phyloP scores from a whole-genome alignment of 2,329 filamentous ascomycete genomes.

The Beauveria brongniartii region DNA sequence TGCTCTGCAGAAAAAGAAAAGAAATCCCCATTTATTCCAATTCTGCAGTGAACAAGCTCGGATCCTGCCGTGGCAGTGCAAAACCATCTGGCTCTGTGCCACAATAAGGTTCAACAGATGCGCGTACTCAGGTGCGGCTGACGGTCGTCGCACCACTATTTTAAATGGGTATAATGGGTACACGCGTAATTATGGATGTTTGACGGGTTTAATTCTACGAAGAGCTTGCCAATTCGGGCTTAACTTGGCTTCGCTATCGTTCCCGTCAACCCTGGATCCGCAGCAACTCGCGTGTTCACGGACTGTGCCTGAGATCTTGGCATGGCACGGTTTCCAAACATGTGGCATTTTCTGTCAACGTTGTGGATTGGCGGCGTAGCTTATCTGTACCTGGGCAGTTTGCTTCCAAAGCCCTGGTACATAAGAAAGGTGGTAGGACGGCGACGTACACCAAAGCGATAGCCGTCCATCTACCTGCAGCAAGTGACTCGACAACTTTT shows the following conservation, averaged over 20 bases:
- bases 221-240: not conserved
- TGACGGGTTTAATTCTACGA: not conserved
- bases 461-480: no score
- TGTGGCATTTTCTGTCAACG: not conserved
- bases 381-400: not conserved
- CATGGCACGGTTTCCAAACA: not conserved
- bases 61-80: not conserved
- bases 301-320: not conserved
- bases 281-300: not conserved
- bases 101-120: not conserved
- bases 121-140: constrained; percentile 1
- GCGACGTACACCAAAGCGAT: no score
- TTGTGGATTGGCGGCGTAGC: not conserved
- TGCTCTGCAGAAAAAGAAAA: no score
- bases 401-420: no score
- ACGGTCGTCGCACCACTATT: not conserved
- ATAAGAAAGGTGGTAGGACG: no score
- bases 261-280: not conserved
- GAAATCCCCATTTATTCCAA: no score
- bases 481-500: no score
- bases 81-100: not conserved
- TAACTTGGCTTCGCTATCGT: not conserved
- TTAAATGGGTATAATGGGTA: not conserved
- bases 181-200: not conserved
- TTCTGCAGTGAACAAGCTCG: not conserved